phyloP scores from a whole-genome alignment of 1,139 yeast genomes.

The Yamadazyma oceani region DNA sequence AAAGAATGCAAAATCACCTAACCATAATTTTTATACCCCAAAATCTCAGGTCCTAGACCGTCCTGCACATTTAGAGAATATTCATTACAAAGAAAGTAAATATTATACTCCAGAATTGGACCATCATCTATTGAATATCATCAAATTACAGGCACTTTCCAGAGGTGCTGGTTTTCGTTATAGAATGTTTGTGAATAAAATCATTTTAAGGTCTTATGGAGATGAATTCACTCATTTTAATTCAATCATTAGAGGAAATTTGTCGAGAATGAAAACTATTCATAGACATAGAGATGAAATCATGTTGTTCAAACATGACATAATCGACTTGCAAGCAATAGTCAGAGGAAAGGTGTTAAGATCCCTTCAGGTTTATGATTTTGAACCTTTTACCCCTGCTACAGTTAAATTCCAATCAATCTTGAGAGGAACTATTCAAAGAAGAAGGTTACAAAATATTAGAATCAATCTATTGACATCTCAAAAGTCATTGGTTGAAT shows the following conservation, averaged over 20 bases:
- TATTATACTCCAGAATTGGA: constrained; percentile 29
- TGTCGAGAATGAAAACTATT: constrained; percentile 32
- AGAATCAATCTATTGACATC: constrained; percentile 11
- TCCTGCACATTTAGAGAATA: constrained; percentile 7
- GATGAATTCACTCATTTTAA: constrained; percentile 42
- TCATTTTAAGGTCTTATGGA: constrained; percentile 55
- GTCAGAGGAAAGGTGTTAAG: constrained; percentile 29
- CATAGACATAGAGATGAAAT: constrained; percentile 43
- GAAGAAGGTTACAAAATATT: constrained; percentile 14
- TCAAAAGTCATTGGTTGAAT: constrained; percentile 15
- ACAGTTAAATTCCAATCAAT: constrained; percentile 26
- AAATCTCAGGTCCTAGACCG: constrained; percentile 8
- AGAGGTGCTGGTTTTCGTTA: constrained; percentile 69
- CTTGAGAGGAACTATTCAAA: constrained; percentile 26
- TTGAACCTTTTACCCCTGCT: constrained; percentile 10
- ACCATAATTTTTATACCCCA: constrained; percentile 12
- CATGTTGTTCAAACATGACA: constrained; percentile 24
- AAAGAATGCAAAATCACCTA: background rate
- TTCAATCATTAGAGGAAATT: constrained; percentile 44
- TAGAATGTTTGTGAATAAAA: constrained; percentile 57
- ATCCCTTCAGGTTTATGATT: constrained; percentile 14
- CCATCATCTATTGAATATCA: constrained; percentile 23
- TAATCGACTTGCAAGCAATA: constrained; percentile 38
- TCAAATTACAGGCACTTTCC: constrained; percentile 59
- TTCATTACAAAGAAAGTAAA: constrained; percentile 11